Percentiles rank a stretch among this genome's conserved stretches.
phyloP scores from a whole-genome alignment of 1,139 yeast species.

The Blastobotrys apis region DNA sequence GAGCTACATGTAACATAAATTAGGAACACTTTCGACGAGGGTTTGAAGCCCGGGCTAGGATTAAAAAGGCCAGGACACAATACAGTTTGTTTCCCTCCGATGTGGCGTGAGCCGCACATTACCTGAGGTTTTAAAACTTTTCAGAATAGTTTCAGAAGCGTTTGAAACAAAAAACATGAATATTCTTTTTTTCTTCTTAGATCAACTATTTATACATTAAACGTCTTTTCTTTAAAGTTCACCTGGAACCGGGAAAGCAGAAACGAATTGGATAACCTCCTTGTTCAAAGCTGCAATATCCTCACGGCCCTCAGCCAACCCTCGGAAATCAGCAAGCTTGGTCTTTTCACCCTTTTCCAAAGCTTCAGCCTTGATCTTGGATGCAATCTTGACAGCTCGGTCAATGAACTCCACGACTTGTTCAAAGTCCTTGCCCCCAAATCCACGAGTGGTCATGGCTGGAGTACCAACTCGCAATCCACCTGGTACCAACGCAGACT shows the following conservation, averaged over 20 bases:
- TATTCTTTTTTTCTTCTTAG: background rate
- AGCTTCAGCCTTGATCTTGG: slow-evolving; percentile 59
- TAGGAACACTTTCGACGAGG: no score
- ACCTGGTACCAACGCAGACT: slow-evolving; percentile 95
- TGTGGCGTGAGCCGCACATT: background rate
- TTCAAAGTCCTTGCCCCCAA: slow-evolving; percentile 79
- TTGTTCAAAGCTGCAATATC: slow-evolving; percentile 64
- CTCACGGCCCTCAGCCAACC: slow-evolving; percentile 62
- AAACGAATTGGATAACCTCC: slow-evolving; percentile 89
- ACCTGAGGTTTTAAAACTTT: no score
- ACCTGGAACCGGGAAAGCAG: slow-evolving; percentile 83
- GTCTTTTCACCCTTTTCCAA: slow-evolving; percentile 80
- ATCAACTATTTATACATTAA: background rate
- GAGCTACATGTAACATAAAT: no score
- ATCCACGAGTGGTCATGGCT: slow-evolving; percentile 97
- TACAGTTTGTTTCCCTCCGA: no score
- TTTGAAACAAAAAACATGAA: no score
- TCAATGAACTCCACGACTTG: slow-evolving; percentile 82
- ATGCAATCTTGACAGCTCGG: slow-evolving; percentile 75
- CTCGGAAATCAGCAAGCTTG: slow-evolving; percentile 91
- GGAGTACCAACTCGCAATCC: slow-evolving; percentile 99
- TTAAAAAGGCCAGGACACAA: no score
- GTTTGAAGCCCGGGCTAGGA: no score
- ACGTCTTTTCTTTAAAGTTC: slow-evolving; percentile 14
- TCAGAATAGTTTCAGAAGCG: no score